phyloP scores from a whole-genome alignment of 371 early-diverging fungal species.

The Zopfochytrium polystomum region DNA sequence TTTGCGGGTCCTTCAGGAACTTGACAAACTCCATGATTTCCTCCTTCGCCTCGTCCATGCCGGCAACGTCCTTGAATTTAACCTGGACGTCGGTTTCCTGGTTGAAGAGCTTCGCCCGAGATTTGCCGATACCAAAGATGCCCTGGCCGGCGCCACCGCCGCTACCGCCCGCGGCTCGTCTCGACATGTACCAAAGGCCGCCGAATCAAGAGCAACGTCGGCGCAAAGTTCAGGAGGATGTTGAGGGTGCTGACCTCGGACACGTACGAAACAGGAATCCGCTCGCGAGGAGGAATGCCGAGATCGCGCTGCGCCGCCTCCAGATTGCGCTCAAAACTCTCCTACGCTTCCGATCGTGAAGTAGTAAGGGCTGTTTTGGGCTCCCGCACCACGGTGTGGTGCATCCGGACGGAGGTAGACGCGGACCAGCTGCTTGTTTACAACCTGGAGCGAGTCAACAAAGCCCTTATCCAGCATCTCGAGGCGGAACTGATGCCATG shows the following conservation, averaged over 20 bases:
- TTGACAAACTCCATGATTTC: slow-evolving; percentile 99
- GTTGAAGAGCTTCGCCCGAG: slow-evolving; percentile 93
- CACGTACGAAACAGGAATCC: slow-evolving; percentile 85
- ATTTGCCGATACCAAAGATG: slow-evolving; percentile 95
- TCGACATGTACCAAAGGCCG: slow-evolving; percentile 73
- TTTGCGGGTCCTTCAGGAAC: slow-evolving; percentile 95
- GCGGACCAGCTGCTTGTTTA: slow-evolving; percentile 79
- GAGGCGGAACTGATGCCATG: slow-evolving; percentile 89
- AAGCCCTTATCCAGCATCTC: slow-evolving; percentile 83
- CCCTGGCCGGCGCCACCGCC: slow-evolving; percentile 70
- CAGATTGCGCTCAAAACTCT: slow-evolving; percentile 85
- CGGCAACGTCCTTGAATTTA: slow-evolving; percentile 99
- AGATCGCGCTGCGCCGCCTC: slow-evolving; percentile 89
- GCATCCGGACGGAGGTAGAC: slow-evolving; percentile 74
- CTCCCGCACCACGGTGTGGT: slow-evolving; percentile 6
- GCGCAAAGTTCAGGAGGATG: slow-evolving; percentile 83
- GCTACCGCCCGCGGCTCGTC: too few species aligned
- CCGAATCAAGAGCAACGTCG: slow-evolving; percentile 87
- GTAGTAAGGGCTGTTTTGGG: slow-evolving; percentile 44
- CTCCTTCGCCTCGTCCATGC: slow-evolving; percentile 99
- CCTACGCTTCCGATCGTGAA: slow-evolving; percentile 96
- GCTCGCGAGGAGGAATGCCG: slow-evolving; percentile 80
- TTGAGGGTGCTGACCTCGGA: slow-evolving; percentile 70
- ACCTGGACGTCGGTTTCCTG: slow-evolving; percentile 93
- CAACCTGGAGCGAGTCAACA: slow-evolving; percentile 82